Percentiles rank a stretch among this genome's conserved stretches.
Conservation (phyloP, 225 moss, liverwort and hornwort species). For the Bryoerythrophyllum caledonicum region DNA sequence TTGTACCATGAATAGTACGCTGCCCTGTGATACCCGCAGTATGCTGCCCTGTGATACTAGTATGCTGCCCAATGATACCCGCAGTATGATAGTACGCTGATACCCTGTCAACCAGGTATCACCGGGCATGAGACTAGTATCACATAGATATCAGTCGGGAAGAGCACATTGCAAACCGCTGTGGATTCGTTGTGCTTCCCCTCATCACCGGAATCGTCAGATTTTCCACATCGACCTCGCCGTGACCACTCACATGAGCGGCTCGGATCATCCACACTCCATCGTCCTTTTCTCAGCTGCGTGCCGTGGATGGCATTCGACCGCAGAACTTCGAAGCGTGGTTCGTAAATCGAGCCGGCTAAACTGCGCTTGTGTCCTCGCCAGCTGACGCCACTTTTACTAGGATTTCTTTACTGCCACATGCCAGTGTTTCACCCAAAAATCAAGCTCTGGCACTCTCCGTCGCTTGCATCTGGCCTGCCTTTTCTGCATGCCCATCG, state of each 20-base stretch:
- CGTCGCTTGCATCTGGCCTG: conserved; percentile 35
- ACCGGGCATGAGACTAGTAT: no score
- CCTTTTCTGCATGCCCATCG: conserved; percentile 22
- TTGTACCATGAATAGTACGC: no score
- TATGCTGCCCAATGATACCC: no score
- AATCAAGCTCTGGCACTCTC: conserved; percentile 19
- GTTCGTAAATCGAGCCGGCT: neutral
- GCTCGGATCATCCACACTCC: neutral
- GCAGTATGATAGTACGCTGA: no score
- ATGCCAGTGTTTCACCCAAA: conserved; percentile 12
- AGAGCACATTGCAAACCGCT: no score
- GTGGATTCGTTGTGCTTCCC: neutral
- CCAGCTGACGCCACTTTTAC: neutral
- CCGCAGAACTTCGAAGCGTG: conserved; percentile 7
- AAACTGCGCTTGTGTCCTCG: neutral
- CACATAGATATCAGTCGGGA: no score
- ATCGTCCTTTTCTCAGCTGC: neutral
- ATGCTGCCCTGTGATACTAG: no score
- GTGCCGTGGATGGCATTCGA: conserved; percentile 1
- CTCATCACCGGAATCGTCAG: neutral
- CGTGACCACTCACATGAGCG: neutral
- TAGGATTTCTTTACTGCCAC: conserved; percentile 1
- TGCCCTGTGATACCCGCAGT: no score
- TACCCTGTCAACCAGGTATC: no score
- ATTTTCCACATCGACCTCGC: neutral